These are phyloP conservation scores for Tulasnella sp. DNA, from an alignment of 768 basidiomycete genomes.

Conservation along the genomic window DNA sequence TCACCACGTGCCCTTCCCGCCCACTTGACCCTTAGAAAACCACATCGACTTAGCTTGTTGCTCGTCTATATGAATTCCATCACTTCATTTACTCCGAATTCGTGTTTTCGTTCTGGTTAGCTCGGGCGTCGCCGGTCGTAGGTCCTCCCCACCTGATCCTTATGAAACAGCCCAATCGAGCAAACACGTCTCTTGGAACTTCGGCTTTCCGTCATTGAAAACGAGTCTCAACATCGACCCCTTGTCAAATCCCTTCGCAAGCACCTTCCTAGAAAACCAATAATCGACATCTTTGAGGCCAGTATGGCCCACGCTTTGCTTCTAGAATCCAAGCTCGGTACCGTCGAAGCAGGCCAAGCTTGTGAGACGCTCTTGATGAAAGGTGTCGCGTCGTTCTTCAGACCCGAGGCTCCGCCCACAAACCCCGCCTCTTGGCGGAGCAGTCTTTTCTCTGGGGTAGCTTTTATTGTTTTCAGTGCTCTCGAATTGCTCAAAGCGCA, in stretches of 20 bases:
- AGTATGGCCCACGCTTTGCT: conserved; percentile 42
- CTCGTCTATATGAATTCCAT: too few relatives aligned
- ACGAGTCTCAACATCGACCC: conserved; percentile 39
- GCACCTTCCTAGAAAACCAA: conserved; percentile 36
- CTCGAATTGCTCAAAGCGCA: conserved; percentile 44
- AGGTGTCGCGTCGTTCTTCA: conserved; percentile 40
- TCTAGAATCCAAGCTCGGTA: conserved; percentile 42
- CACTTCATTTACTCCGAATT: too few relatives aligned
- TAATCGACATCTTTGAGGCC: conserved; percentile 48
- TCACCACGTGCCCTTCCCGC: too few relatives aligned
- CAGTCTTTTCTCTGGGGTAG: conserved; percentile 43
- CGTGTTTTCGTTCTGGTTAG: too few relatives aligned
- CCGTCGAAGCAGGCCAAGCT: conserved; percentile 46
- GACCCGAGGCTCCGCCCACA: conserved; percentile 25
- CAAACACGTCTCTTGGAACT: too few relatives aligned
- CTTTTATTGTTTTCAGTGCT: conserved; percentile 45
- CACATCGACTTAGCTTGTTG: too few relatives aligned
- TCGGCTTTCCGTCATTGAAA: too few relatives aligned
- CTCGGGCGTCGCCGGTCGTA: too few relatives aligned
- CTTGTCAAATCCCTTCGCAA: conserved; percentile 42
- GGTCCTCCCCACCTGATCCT: too few relatives aligned
- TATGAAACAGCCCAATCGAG: too few relatives aligned
- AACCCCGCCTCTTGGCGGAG: neutral
- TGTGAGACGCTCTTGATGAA: conserved; percentile 44
- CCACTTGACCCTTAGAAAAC: too few relatives aligned